Percentiles rank a stretch among this genome's conserved stretches.
phyloP scores from a whole-genome alignment of 106 monocot genomes.

The Apostasia shenzhenica region DNA sequence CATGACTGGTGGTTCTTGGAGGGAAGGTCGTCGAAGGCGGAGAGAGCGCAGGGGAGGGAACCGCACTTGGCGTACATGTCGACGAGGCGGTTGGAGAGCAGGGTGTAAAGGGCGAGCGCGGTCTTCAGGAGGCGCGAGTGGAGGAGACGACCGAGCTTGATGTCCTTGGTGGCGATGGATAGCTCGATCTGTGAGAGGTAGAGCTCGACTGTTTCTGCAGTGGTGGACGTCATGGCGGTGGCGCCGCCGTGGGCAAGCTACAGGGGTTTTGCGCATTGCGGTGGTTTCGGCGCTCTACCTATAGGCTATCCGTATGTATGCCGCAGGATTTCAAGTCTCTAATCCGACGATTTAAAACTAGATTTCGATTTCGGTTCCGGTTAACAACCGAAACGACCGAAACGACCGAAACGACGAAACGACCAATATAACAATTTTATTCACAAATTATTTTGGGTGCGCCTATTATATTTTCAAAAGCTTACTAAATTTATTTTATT shows the following conservation, averaged over 20 bases:
- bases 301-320: too few relatives aligned
- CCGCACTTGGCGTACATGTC: constrained; percentile 36
- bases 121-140: constrained; percentile 49
- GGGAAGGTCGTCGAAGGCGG: constrained; percentile 26
- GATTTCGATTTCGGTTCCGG: too few relatives aligned
- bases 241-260: neutral
- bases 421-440: too few relatives aligned
- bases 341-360: too few relatives aligned
- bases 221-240: neutral
- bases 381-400: too few relatives aligned
- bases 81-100: constrained; percentile 59
- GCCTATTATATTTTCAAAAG: too few relatives aligned
- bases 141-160: constrained; percentile 21
- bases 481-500: too few relatives aligned
- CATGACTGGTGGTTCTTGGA: constrained; percentile 41
- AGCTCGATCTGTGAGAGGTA: constrained; percentile 25
- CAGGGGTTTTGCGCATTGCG: constrained; percentile 8
- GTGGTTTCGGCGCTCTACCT: too few relatives aligned
- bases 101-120: constrained; percentile 35
- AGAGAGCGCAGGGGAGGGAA: constrained; percentile 6
- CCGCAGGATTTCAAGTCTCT: too few relatives aligned
- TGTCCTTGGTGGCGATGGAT: constrained; percentile 21
- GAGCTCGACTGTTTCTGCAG: constrained; percentile 1
- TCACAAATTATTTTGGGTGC: too few relatives aligned
- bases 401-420: too few relatives aligned